phyloP scores from a whole-genome alignment of 176 grass and related monocot species.

The Musa beccarii region DNA sequence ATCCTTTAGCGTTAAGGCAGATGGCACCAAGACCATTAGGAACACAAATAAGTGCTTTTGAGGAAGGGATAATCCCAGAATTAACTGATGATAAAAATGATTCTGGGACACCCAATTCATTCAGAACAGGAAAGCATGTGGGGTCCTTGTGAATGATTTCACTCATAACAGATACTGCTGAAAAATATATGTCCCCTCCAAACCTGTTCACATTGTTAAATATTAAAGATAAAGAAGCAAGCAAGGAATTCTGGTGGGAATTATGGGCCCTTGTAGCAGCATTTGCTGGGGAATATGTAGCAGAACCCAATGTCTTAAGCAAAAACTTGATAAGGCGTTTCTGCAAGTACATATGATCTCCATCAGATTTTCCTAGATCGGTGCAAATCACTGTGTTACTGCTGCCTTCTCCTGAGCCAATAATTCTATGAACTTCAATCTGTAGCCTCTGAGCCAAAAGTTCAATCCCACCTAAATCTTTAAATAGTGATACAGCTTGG shows the following conservation, averaged over 20 bases:
- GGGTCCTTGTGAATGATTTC: conserved; percentile 99
- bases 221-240: conserved; percentile 80
- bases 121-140: conserved; percentile 77
- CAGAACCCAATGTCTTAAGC: conserved; percentile 89
- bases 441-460: conserved; percentile 79
- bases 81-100: conserved; percentile 78
- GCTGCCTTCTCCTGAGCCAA: conserved; percentile 39
- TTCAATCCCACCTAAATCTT: conserved; percentile 90
- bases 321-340: conserved; percentile 88
- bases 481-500: conserved; percentile 87
- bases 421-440: conserved; percentile 77
- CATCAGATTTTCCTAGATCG: conserved; percentile 61
- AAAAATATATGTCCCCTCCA: conserved; percentile 98
- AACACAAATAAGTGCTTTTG: conserved; percentile 87
- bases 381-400: conserved; percentile 37
- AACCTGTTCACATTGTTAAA: conserved; percentile 85
- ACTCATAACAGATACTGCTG: conserved; percentile 96
- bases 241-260: conserved; percentile 62
- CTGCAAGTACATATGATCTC: conserved; percentile 68
- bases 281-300: conserved; percentile 91
- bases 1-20: conserved; percentile 82
- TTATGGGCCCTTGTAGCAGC: conserved; percentile 65
- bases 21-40: conserved; percentile 97
- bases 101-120: conserved; percentile 85
- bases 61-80: conserved; percentile 70